Conservation (phyloP, 2,329 filamentous ascomycete species). For the Biscogniauxia sp. region DNA sequence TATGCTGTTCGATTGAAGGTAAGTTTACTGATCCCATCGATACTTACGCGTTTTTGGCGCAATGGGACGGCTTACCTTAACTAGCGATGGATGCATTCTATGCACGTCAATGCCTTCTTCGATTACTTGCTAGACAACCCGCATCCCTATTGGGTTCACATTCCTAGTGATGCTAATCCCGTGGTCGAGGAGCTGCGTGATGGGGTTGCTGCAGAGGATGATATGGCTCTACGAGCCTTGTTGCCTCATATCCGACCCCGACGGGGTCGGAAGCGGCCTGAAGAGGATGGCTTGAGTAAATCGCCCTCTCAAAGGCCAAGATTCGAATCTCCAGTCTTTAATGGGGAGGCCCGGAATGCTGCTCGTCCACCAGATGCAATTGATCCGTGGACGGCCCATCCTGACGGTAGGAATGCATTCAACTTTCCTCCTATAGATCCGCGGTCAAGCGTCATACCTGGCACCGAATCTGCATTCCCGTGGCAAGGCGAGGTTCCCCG, state of each 20-base stretch:
- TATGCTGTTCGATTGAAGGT: slow-evolving; percentile 92
- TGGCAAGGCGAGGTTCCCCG: slow-evolving; percentile 54
- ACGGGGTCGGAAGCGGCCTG: slow-evolving; percentile 61
- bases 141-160: slow-evolving; percentile 76
- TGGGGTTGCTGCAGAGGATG: slow-evolving; percentile 81
- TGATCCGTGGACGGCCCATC: slow-evolving; percentile 49
- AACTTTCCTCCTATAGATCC: slow-evolving; percentile 38
- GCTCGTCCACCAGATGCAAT: slow-evolving; percentile 49
- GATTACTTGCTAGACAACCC: slow-evolving; percentile 78
- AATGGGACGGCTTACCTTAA: slow-evolving; percentile 35
- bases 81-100: slow-evolving; percentile 90
- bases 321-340: slow-evolving; percentile 46
- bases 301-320: slow-evolving; percentile 60
- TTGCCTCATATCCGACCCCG: slow-evolving; percentile 71
- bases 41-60: not conserved
- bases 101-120: slow-evolving; percentile 94
- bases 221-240: slow-evolving; percentile 80
- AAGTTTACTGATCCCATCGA: slow-evolving; percentile 12
- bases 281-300: slow-evolving; percentile 54
- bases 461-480: slow-evolving; percentile 35
- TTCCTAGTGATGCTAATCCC: slow-evolving; percentile 64
- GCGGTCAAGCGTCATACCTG: slow-evolving; percentile 36
- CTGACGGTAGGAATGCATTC: slow-evolving; percentile 39
- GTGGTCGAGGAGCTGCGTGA: slow-evolving; percentile 68
- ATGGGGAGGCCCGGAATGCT: slow-evolving; percentile 35